A percentile compares a stretch with the other conserved stretches of the same genome.
phyloP scores from a whole-genome alignment of 1,139 yeast genomes.

The Pichia norvegensis region DNA sequence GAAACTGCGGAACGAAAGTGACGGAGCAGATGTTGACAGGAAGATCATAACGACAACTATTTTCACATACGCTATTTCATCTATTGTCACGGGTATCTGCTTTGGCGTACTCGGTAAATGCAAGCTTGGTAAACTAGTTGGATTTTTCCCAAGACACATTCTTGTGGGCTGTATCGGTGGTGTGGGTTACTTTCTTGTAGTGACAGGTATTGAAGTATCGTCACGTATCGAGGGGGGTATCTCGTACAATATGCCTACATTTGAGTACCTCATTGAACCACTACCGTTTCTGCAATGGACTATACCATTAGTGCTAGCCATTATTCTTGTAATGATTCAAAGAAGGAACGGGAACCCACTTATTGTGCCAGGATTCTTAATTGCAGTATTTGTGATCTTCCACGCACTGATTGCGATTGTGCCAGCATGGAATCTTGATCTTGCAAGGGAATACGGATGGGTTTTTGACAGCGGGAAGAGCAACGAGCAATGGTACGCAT shows the following conservation, averaged over 20 bases:
- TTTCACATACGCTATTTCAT: conserved; percentile 73
- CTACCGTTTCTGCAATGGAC: conserved; percentile 57
- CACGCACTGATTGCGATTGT: conserved; percentile 59
- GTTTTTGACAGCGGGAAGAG: conserved; percentile 61
- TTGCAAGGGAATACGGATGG: conserved; percentile 74
- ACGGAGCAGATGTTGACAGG: conserved; percentile 39
- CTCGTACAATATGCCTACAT: conserved; percentile 51
- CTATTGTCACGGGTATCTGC: conserved; percentile 78
- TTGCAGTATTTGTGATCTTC: conserved; percentile 57
- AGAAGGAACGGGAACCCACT: conserved; percentile 61
- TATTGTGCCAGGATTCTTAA: conserved; percentile 75
- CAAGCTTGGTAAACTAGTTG: conserved; percentile 76
- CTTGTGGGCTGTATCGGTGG: conserved; percentile 97
- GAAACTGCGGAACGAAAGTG: conserved; percentile 40
- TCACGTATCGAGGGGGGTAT: conserved; percentile 72
- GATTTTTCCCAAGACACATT: conserved; percentile 93
- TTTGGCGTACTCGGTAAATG: conserved; percentile 73
- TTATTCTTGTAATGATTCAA: conserved; percentile 54
- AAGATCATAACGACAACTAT: conserved; percentile 75
- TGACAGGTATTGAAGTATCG: conserved; percentile 86
- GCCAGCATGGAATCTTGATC: conserved; percentile 56
- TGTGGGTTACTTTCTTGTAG: conserved; percentile 85
- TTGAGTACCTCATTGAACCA: conserved; percentile 37
- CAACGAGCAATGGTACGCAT: conserved; percentile 80
- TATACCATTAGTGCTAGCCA: conserved; percentile 59